Evolutionary conservation across 768 basidiomycete genomes (phyloP), one percentile per base, ranked within the genome.

Genomic region (Amanita rubescens): DNA sequence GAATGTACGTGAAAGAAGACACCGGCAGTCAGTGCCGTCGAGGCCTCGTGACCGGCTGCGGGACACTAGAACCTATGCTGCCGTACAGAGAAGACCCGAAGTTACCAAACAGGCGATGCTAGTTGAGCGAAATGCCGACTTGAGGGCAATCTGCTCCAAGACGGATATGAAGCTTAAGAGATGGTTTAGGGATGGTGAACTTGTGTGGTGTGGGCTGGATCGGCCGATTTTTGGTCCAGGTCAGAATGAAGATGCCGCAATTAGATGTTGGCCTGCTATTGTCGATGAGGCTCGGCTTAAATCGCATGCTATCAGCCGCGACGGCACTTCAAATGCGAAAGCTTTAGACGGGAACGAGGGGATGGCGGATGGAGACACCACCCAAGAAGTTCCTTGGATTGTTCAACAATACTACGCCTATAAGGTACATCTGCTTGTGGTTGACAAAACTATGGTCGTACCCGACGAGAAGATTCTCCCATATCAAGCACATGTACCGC

Each of bases 191-290:
- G 75, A 78, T 12, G 80, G 80, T 32, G 90, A 90, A 66, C 63
- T 89, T 33, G 69, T 90, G 9, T 90, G 87, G 85, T 85, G 81
- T 51, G 73, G 75, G 9, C 68, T 90, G 30, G 65, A 71, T 35
- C 63, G 70, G 8, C 72, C 82, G 0, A 82, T 89, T 35, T 58
- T 63, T 2, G 74, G 74, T 1, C 62, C 69, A 1, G 61, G 65
- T 3, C 65, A 64, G 1, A 9, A 15, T 34, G 64, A 68, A 15
- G 70, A 69, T 15, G 71, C 75, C 46, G 60, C 59, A n/a, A 85
- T 92, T 57, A 62, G 67, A 22, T 84, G 80, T 60, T 92, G 90
- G 90, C 89, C 89, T 1, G 87, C 78, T 1, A 60, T 90, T 19
- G 76, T 91, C 7, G 75, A 83, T 15, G 79, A 84, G 53, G 64